Evolutionary conservation across 768 basidiomycete species (phyloP).

Genomic region (Phanerochaete sordida): DNA sequence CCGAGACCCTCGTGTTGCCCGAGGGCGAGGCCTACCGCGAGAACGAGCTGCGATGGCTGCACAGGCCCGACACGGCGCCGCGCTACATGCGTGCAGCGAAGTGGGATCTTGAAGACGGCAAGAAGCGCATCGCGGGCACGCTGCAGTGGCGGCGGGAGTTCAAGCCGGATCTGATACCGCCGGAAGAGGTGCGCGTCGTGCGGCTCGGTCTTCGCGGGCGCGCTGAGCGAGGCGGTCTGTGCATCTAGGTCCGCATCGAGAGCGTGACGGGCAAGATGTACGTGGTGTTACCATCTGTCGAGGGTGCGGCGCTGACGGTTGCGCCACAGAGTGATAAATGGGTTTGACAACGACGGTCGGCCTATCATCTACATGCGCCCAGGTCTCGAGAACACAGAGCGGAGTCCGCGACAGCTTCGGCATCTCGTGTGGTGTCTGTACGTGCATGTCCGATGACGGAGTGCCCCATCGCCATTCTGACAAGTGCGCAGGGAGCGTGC

Average conservation of each 20-base stretch:
- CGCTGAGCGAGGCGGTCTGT: background rate
- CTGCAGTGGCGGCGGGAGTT: constrained; percentile 84
- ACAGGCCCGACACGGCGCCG: constrained; percentile 59
- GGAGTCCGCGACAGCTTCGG: constrained; percentile 71
- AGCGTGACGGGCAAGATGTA: constrained; percentile 88
- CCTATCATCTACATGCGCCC: constrained; percentile 89
- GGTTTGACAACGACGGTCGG: constrained; percentile 84
- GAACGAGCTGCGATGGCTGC: constrained; percentile 80
- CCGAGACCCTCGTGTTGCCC: constrained; percentile 60
- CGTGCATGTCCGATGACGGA: constrained; percentile 34
- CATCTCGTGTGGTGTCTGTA: constrained; percentile 87
- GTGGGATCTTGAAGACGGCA: constrained; percentile 74
- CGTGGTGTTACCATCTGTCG: constrained; percentile 17
- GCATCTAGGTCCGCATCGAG: constrained; percentile 58
- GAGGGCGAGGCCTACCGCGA: constrained; percentile 63
- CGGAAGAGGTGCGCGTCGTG: constrained; percentile 53
- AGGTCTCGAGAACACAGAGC: constrained; percentile 80
- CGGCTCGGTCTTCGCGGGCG: background rate
- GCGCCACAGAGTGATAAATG: constrained; percentile 69
- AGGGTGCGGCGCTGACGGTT: background rate
- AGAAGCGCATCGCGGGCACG: constrained; percentile 74
- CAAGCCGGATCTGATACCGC: constrained; percentile 80
- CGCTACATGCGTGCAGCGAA: constrained; percentile 87
- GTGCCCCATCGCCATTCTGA: too few relatives aligned
- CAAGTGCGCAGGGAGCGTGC: constrained; percentile 65